Percentiles rank a stretch among this genome's conserved stretches.
Conservation (phyloP, 495 filamentous ascomycete genomes). For the Glarea lozoyensis region DNA sequence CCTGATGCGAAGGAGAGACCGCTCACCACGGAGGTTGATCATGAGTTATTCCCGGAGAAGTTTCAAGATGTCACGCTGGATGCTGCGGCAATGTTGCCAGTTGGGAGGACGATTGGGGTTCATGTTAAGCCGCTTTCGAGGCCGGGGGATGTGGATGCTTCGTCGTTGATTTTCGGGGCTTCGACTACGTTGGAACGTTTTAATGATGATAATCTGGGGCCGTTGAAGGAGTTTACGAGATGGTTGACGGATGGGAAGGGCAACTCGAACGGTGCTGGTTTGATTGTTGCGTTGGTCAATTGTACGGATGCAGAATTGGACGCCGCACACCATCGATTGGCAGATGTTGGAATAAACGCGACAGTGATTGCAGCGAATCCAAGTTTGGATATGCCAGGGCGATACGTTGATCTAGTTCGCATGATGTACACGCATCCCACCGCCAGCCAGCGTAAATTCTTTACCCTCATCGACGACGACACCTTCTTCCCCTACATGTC, state of each 20-base stretch:
- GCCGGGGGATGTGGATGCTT: conserved; percentile 32
- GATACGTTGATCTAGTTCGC: conserved; percentile 26
- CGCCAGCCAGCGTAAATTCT: conserved; percentile 16
- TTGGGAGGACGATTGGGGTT: conserved; percentile 5
- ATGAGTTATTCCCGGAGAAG: conserved; percentile 8
- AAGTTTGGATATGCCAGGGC: conserved; percentile 21
- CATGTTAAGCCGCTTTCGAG: conserved; percentile 16
- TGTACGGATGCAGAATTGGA: conserved; percentile 18
- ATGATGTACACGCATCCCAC: conserved; percentile 21
- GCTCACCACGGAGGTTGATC: conserved; percentile 10
- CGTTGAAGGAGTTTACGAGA: conserved; percentile 26
- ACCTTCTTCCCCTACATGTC: conserved; percentile 48
- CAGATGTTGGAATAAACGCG: conserved; percentile 22
- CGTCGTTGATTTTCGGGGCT: conserved; percentile 48
- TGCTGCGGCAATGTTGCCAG: conserved; percentile 1
- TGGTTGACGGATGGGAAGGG: conserved; percentile 26
- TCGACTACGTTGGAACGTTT: conserved; percentile 46
- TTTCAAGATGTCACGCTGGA: conserved; percentile 14
- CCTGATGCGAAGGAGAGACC: conserved; percentile 11
- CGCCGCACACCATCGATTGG: conserved; percentile 20
- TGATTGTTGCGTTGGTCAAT: conserved; percentile 42
- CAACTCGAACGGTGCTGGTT: conserved; percentile 27
- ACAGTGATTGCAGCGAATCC: conserved; percentile 20
- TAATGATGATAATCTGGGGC: conserved; percentile 30
- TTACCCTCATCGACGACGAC: conserved; percentile 30